These are phyloP conservation scores for Fusarium sp. DNA, from an alignment of 2,329 filamentous ascomycete genomes.

Conservation along the genomic window DNA sequence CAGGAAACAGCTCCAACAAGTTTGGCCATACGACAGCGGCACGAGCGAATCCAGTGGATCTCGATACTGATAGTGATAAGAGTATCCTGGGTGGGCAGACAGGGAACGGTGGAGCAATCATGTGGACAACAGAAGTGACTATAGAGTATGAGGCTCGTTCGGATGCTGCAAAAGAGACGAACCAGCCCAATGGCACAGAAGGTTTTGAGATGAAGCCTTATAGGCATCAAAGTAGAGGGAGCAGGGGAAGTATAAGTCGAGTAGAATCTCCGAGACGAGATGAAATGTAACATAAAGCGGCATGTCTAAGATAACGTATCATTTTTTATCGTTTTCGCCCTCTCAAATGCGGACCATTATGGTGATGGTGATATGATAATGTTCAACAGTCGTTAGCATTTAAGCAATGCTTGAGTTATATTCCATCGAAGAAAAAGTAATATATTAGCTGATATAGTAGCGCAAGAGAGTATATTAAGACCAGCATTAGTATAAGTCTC, in stretches of 20 bases:
- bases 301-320: too few relatives aligned
- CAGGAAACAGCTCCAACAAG: background rate
- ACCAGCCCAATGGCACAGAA: background rate
- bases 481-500: too few relatives aligned
- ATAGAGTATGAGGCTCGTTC: background rate
- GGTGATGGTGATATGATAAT: too few relatives aligned
- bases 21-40: background rate
- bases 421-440: too few relatives aligned
- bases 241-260: background rate
- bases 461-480: too few relatives aligned
- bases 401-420: too few relatives aligned
- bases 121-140: constrained; percentile 4
- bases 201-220: background rate
- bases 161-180: background rate
- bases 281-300: background rate
- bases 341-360: too few relatives aligned
- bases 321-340: too few relatives aligned
- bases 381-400: too few relatives aligned
- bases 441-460: too few relatives aligned
- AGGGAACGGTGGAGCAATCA: background rate
- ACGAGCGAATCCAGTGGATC: background rate
- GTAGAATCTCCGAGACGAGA: background rate
- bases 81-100: constrained; percentile 1
- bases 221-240: background rate
- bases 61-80: background rate